These are phyloP conservation scores for Stephanodiscus triporus DNA, from an alignment of 108 stramenopile species.

Conservation along the genomic window DNA sequence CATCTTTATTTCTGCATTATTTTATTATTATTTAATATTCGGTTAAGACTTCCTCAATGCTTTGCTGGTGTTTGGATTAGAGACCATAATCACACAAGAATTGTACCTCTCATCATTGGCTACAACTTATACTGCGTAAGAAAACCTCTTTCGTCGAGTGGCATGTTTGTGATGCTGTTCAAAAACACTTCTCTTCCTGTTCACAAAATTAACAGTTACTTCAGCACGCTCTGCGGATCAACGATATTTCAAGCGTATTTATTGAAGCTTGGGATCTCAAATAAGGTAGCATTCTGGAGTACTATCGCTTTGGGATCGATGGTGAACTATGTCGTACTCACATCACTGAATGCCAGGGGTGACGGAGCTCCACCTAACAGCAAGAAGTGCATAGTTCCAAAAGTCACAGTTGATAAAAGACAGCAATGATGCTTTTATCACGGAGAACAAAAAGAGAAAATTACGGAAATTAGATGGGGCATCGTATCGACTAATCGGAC, in stretches of 20 bases:
- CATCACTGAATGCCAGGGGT: conserved; percentile 13
- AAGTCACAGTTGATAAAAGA: neutral
- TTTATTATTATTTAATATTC: neutral
- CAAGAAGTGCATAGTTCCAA: neutral
- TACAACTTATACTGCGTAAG: conserved; percentile 42
- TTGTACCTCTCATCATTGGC: conserved; percentile 37
- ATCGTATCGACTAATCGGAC: neutral
- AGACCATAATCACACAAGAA: conserved; percentile 49
- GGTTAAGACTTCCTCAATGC: conserved; percentile 45
- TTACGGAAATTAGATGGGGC: neutral
- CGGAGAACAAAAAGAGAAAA: conserved; percentile 4
- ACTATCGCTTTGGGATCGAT: conserved; percentile 38
- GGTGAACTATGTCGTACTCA: conserved; percentile 42
- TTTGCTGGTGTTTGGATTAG: conserved; percentile 45
- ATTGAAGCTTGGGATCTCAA: conserved; percentile 24
- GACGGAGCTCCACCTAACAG: neutral
- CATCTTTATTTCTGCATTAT: neutral
- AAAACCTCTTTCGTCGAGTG: neutral
- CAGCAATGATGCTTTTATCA: conserved; percentile 12
- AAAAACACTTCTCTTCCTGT: neutral
- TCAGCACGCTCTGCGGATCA: conserved; percentile 43
- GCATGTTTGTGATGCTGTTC: neutral
- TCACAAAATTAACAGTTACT: conserved; percentile 21
- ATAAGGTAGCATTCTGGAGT: conserved; percentile 48
- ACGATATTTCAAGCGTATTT: conserved; percentile 49